phyloP scores from a whole-genome alignment of 345 rosid species.

The Leavenworthia alabamica region DNA sequence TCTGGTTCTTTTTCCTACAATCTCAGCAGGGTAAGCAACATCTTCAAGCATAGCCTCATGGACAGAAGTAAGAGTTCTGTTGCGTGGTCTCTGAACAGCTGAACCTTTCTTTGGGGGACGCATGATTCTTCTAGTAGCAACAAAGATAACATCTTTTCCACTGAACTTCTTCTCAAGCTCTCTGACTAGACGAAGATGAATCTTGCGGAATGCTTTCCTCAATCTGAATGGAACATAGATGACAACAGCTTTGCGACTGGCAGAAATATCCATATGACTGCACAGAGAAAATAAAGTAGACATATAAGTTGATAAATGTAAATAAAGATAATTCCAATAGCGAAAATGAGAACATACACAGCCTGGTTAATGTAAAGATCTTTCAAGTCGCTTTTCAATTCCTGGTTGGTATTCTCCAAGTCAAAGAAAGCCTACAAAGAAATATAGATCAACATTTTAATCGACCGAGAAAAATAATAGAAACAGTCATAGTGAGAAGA shows the following conservation, averaged over 20 bases:
- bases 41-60: slow-evolving; percentile 84
- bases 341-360: slow-evolving; percentile 35
- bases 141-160: slow-evolving; percentile 76
- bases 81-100: slow-evolving; percentile 75
- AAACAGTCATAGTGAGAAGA: no score
- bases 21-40: slow-evolving; percentile 81
- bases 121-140: slow-evolving; percentile 70
- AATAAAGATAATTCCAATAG: background rate
- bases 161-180: slow-evolving; percentile 95
- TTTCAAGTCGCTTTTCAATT: slow-evolving; percentile 73
- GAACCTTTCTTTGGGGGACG: slow-evolving; percentile 95
- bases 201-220: slow-evolving; percentile 83
- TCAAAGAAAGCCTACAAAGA: no score
- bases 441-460: no score
- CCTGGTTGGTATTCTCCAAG: slow-evolving; percentile 77
- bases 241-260: slow-evolving; percentile 75
- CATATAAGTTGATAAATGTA: no score
- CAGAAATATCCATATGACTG: slow-evolving; percentile 74
- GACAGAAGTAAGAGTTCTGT: slow-evolving; percentile 72
- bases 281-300: background rate
- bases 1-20: slow-evolving; percentile 76
- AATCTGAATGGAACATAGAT: slow-evolving; percentile 68
- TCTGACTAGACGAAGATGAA: slow-evolving; percentile 74
- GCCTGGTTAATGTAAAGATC: slow-evolving; percentile 79
- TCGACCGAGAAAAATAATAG: no score